phyloP scores from a whole-genome alignment of 192 early-diverging fungal species.

The Borealophlyctis nickersoniae region DNA sequence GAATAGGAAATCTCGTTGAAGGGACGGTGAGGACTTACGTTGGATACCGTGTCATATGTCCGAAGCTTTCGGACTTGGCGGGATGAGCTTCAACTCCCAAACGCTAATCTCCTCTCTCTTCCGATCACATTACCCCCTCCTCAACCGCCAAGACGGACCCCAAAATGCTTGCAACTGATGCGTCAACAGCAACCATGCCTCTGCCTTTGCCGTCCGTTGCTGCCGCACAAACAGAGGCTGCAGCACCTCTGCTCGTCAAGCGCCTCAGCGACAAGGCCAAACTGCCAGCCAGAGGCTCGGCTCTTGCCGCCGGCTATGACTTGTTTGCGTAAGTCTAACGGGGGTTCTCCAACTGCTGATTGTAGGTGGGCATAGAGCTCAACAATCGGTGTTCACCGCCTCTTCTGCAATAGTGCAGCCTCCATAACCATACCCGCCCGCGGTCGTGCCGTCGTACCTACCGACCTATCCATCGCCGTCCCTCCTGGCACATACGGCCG shows the following conservation, averaged over 20 bases:
- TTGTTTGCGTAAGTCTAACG: constrained; percentile 53
- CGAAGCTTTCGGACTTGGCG: no score
- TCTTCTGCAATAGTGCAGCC: constrained; percentile 26
- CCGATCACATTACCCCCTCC: no score
- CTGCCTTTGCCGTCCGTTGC: not conserved
- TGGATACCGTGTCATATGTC: no score
- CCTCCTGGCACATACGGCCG: constrained; percentile 90
- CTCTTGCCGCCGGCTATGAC: constrained; percentile 89
- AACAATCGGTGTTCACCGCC: no score
- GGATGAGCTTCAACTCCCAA: no score
- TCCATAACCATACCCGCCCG: constrained; percentile 66
- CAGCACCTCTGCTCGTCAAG: constrained; percentile 64
- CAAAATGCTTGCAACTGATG: not conserved
- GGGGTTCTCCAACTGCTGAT: not conserved
- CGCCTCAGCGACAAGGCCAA: constrained; percentile 65
- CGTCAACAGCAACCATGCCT: not conserved
- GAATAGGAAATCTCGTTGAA: no score
- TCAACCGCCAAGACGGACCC: not conserved
- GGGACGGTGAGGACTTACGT: no score
- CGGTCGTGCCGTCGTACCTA: constrained; percentile 73
- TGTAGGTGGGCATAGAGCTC: no score
- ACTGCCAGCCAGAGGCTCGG: constrained; percentile 78
- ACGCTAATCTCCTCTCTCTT: no score
- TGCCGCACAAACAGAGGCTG: not conserved
- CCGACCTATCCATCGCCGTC: constrained; percentile 81